Evolutionary conservation across 164 flowering plant species (phyloP).

Genomic region (Buxus sempervirens): DNA sequence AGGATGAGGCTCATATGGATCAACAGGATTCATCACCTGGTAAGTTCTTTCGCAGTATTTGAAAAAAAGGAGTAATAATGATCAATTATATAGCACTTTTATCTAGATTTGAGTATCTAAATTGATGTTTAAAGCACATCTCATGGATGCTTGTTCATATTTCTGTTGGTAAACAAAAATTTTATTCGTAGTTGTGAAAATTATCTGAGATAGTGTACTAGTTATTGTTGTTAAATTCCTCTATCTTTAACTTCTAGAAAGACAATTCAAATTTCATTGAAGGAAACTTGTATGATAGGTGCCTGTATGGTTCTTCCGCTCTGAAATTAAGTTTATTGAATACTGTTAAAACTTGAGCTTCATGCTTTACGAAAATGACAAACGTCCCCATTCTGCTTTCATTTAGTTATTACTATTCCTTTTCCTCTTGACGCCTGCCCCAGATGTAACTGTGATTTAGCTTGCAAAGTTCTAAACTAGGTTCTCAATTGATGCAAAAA

Average conservation of each 20-base stretch:
- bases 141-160: neutral
- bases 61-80: neutral
- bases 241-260: too few species aligned
- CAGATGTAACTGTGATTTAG: neutral
- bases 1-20: conserved; percentile 83
- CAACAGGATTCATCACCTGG: conserved; percentile 60
- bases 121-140: neutral
- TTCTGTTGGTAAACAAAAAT: neutral
- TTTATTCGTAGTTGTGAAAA: neutral
- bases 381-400: too few species aligned
- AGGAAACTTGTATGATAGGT: too few species aligned
- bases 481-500: neutral
- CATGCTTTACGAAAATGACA: neutral
- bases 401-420: too few species aligned
- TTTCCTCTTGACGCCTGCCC: too few species aligned
- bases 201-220: neutral
- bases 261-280: too few species aligned
- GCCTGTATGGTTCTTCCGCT: neutral
- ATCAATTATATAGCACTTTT: neutral
- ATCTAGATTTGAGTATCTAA: neutral
- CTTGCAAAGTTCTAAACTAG: neutral
- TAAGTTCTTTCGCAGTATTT: conserved; percentile 23
- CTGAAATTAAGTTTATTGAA: neutral
- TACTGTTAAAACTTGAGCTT: neutral
- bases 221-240: too few species aligned